Base-by-base conservation (phyloP, 495 filamentous ascomycete species). In the Xanthoparmelia taractica region DNA sequence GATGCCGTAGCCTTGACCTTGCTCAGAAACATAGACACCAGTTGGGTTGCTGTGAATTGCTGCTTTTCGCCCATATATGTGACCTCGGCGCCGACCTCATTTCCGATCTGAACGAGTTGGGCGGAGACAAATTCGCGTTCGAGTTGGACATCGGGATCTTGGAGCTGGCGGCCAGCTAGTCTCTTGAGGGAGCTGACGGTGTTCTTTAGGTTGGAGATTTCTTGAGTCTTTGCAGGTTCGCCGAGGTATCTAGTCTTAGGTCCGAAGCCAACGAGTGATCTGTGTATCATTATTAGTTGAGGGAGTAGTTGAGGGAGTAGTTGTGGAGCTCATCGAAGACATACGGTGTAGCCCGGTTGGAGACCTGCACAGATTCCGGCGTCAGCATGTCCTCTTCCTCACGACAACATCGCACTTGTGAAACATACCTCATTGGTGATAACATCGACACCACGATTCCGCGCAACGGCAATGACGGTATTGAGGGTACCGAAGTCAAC, bases 191-290 rank as follows among this genome's bases (percentile, higher is more conserved):
- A 92, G 74, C 84, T 79, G 76, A 97, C 89, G 59, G 94, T 99
- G 82, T 97, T 99, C 82, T 96, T 99, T 67, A 99, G 83, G 79
- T 99, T 99, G 67, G 93, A 97, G 72, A 96, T 93, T 80, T 97
- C 95, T 80, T 96, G 93, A 68, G 92, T 97, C 84, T 97, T 97
- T 60, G 94, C 94, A 59, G 90, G 77, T 78, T 97, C 94, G 66
- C 94, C 94, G 65, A 97, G 83, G 70, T 92, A 92, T 81, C 94
- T 87, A 73, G 84, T 88, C 79, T 93, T 95, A 70, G 90, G 88
- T 59, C 89, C 91, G 77, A 97, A 99, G 71, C 90, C 91, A 66
- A 99, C 94, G 63, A 99, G 83, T 67, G 94, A 89, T 60, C 92
- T 97, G 66, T 64, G 68, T 60, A 40, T 48, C 64, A 70, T 78